Conservation (phyloP, 2,329 filamentous ascomycete species). For the Trichoderma sp. region DNA sequence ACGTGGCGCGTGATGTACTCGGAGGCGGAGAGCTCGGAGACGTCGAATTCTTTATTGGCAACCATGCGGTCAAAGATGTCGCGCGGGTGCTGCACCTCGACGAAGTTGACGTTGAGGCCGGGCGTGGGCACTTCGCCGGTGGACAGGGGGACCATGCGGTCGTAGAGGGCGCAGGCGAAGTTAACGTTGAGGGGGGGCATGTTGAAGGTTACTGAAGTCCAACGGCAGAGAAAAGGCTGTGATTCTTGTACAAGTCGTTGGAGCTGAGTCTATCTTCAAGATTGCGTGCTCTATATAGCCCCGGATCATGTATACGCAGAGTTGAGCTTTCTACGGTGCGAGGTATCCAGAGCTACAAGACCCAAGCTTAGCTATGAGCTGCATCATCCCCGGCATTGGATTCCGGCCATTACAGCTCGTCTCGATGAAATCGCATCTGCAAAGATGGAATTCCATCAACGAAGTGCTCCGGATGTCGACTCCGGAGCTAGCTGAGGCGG, state of each 20-base stretch:
- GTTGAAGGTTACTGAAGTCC: too few relatives aligned
- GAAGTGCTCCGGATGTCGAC: neutral
- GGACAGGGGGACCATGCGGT: conserved; percentile 17
- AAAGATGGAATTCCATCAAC: neutral
- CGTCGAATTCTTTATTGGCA: conserved; percentile 9
- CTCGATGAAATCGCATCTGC: neutral
- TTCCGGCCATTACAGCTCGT: neutral
- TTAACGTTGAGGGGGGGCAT: conserved; percentile 17
- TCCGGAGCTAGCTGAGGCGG: conserved; percentile 10
- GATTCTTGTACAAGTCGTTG: too few relatives aligned
- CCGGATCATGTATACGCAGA: neutral
- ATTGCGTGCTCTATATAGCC: neutral
- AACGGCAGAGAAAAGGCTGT: too few relatives aligned
- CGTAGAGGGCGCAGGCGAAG: conserved; percentile 20
- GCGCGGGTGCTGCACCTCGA: conserved; percentile 19
- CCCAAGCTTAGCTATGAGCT: neutral
- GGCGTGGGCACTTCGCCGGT: conserved; percentile 15
- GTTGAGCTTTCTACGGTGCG: neutral
- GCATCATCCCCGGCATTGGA: neutral
- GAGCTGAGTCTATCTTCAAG: neutral
- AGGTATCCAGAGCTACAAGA: neutral
- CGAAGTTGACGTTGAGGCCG: conserved; percentile 19
- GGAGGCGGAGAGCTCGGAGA: conserved; percentile 8
- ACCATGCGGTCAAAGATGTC: conserved; percentile 23
- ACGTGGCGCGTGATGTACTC: conserved; percentile 17